A percentile compares a stretch with the other conserved stretches of the same genome.
phyloP scores from a whole-genome alignment of 495 filamentous ascomycete species.

The Lasiosphaeris hirsuta region DNA sequence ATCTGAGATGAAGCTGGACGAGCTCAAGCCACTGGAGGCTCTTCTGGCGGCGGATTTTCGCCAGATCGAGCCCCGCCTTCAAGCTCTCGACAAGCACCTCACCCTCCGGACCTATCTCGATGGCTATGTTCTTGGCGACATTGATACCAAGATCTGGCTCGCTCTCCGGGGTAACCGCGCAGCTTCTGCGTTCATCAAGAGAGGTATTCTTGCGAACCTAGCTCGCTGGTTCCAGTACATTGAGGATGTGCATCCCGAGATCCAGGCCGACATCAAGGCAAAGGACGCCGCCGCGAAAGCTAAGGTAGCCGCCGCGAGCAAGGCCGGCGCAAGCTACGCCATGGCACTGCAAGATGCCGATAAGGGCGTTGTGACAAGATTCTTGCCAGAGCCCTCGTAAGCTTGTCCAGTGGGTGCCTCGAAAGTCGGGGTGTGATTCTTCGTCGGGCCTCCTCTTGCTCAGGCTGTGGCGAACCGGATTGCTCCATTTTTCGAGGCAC shows the following conservation, averaged over 20 bases:
- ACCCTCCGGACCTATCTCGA: slow-evolving; percentile 81
- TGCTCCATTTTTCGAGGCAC: too few species aligned
- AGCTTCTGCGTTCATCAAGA: slow-evolving; percentile 73
- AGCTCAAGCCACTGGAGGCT: slow-evolving; percentile 45
- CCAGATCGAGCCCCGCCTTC: slow-evolving; percentile 67
- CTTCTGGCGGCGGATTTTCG: slow-evolving; percentile 70
- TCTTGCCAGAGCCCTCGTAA: slow-evolving; percentile 93
- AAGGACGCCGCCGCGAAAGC: slow-evolving; percentile 61
- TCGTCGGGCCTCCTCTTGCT: too few species aligned
- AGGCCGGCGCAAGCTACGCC: slow-evolving; percentile 85
- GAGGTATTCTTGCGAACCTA: slow-evolving; percentile 72
- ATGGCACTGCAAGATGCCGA: slow-evolving; percentile 84
- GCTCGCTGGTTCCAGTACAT: slow-evolving; percentile 86
- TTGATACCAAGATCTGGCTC: slow-evolving; percentile 81
- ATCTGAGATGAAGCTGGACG: slow-evolving; percentile 48
- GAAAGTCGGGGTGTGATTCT: too few species aligned
- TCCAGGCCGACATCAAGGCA: slow-evolving; percentile 52
- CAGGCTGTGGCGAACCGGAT: too few species aligned
- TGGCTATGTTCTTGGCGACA: slow-evolving; percentile 72
- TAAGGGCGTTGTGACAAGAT: slow-evolving; percentile 89
- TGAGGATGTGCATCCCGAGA: slow-evolving; percentile 73
- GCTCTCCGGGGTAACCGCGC: slow-evolving; percentile 84
- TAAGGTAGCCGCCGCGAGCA: slow-evolving; percentile 70
- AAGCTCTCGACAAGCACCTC: slow-evolving; percentile 80
- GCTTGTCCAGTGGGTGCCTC: slow-evolving; percentile 19